Conservation (phyloP, 352 stramenopile genomes). For the Pythium rishiriense region DNA sequence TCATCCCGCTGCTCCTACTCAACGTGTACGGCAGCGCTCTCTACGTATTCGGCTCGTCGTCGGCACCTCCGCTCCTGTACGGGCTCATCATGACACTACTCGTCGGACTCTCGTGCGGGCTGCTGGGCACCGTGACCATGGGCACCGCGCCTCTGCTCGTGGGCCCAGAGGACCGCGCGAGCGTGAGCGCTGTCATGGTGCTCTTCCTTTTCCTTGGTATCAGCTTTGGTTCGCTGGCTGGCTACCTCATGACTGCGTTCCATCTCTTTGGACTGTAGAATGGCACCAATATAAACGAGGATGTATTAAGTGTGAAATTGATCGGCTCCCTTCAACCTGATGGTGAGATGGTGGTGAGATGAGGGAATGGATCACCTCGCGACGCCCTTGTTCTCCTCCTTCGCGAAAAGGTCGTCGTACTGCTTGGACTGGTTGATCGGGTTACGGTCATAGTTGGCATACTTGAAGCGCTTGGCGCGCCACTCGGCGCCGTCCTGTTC, state of each 20-base stretch:
- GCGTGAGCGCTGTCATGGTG: slow-evolving; percentile 57
- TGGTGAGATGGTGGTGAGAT: too few relatives aligned
- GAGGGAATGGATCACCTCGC: slow-evolving; percentile 35
- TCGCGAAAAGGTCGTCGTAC: slow-evolving; percentile 49
- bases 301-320: background rate
- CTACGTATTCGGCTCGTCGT: slow-evolving; percentile 42
- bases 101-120: slow-evolving; percentile 51
- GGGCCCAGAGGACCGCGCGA: slow-evolving; percentile 54
- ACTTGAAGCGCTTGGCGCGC: slow-evolving; percentile 45
- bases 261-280: slow-evolving; percentile 50
- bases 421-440: slow-evolving; percentile 66
- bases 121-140: slow-evolving; percentile 70
- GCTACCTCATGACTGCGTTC: slow-evolving; percentile 52
- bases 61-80: slow-evolving; percentile 31
- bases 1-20: slow-evolving; percentile 60
- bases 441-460: slow-evolving; percentile 54
- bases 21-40: slow-evolving; percentile 50
- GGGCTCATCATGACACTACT: slow-evolving; percentile 50
- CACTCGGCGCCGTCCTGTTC: slow-evolving; percentile 35
- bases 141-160: slow-evolving; percentile 49
- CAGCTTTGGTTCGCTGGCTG: slow-evolving; percentile 42
- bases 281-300: background rate
- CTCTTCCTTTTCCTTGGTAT: slow-evolving; percentile 60
- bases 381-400: slow-evolving; percentile 53
- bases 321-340: too few relatives aligned